phyloP scores from a whole-genome alignment of 805 yeast genomes.

The Sugiyamaella valdiviana region DNA sequence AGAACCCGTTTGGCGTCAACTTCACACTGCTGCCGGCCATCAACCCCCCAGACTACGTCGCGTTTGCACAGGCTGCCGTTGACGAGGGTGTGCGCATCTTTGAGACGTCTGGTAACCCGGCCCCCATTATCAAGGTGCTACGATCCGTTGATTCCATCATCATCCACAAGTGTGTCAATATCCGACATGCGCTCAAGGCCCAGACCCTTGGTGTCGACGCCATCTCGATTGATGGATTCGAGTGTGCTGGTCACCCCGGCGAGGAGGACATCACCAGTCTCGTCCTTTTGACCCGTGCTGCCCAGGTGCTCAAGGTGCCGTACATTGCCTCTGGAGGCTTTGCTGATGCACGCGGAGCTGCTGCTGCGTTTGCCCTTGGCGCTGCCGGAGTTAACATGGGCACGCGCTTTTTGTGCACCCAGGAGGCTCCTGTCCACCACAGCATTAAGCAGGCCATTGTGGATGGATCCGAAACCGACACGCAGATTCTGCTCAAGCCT shows the following conservation, averaged over 20 bases:
- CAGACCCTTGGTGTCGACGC: constrained; percentile 29
- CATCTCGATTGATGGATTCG: constrained; percentile 31
- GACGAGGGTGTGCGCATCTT: constrained; percentile 31
- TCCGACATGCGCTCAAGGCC: constrained; percentile 30
- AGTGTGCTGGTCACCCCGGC: constrained; percentile 35
- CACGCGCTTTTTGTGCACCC: constrained; percentile 29
- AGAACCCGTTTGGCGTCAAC: constrained; percentile 30
- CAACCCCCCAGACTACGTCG: constrained; percentile 29
- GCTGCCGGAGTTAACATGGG: constrained; percentile 31
- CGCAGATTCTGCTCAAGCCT: constrained; percentile 25
- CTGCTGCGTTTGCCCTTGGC: constrained; percentile 32
- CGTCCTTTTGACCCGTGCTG: constrained; percentile 25
- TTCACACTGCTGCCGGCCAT: constrained; percentile 31
- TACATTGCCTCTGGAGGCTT: constrained; percentile 31
- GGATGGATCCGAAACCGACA: constrained; percentile 26
- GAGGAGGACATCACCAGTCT: constrained; percentile 29
- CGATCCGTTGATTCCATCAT: constrained; percentile 19
- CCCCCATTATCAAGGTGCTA: constrained; percentile 24
- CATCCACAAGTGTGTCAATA: constrained; percentile 30
- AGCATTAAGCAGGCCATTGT: constrained; percentile 22
- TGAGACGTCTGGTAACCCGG: constrained; percentile 32
- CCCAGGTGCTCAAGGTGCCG: constrained; percentile 28
- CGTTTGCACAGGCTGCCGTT: constrained; percentile 28
- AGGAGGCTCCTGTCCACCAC: constrained; percentile 28
- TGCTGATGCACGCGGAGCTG: constrained; percentile 30